phyloP scores from a whole-genome alignment of 495 filamentous ascomycete genomes.

The Penicillium mononematosum region DNA sequence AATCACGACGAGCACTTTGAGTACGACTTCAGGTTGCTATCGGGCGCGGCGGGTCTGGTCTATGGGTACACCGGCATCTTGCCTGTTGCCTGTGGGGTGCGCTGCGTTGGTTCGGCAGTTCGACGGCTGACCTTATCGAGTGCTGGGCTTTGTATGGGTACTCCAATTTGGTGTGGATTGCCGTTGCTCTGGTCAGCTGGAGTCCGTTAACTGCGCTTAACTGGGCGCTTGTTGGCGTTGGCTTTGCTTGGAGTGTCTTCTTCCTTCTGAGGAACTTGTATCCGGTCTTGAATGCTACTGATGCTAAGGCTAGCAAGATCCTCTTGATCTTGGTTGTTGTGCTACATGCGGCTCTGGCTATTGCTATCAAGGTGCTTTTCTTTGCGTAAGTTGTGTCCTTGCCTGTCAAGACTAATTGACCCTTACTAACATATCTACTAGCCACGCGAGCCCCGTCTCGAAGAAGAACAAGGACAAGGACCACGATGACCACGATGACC shows the following conservation, averaged over 20 bases:
- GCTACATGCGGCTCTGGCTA: constrained; percentile 80
- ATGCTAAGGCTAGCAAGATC: constrained; percentile 85
- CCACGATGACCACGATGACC: constrained; percentile 26
- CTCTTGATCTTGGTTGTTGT: constrained; percentile 79
- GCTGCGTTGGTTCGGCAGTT: constrained; percentile 90
- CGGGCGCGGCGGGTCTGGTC: constrained; percentile 80
- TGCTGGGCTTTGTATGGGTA: constrained; percentile 95
- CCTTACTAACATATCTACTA: constrained; percentile 26
- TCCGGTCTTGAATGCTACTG: constrained; percentile 88
- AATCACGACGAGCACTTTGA: constrained; percentile 61
- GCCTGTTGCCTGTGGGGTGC: constrained; percentile 84
- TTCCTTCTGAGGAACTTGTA: constrained; percentile 93
- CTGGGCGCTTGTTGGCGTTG: constrained; percentile 88
- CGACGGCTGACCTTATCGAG: constrained; percentile 76
- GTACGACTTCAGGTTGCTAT: constrained; percentile 85
- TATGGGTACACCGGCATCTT: constrained; percentile 91
- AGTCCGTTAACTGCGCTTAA: constrained; percentile 81
- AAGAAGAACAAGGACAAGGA: constrained; percentile 47
- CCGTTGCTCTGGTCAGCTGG: constrained; percentile 88
- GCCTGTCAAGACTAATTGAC: background rate
- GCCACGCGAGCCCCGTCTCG: constrained; percentile 63
- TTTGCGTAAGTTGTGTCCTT: constrained; percentile 63
- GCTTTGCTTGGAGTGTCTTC: constrained; percentile 79
- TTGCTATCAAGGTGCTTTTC: constrained; percentile 94
- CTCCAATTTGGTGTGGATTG: constrained; percentile 93